A percentile compares a stretch with the other conserved stretches of the same genome.
phyloP scores from a whole-genome alignment of 1,284 basidiomycete species.

The Irpex sp. region DNA sequence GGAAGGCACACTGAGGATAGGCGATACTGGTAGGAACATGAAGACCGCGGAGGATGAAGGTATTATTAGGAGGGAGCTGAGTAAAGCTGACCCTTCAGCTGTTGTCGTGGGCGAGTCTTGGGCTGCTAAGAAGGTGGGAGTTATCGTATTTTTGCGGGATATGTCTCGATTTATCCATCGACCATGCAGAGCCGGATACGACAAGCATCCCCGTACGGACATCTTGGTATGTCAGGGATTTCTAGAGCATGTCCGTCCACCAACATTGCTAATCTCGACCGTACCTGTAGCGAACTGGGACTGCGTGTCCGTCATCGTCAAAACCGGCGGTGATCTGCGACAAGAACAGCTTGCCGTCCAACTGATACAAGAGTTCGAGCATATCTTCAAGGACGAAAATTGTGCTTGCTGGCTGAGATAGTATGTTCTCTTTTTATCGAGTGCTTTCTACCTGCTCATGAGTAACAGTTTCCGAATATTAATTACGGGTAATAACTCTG shows the following conservation, averaged over 20 bases:
- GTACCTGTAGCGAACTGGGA: conserved; percentile 58
- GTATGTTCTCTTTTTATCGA: conserved; percentile 41
- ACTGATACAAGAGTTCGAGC: conserved; percentile 88
- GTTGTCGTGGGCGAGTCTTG: conserved; percentile 95
- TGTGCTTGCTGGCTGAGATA: conserved; percentile 90
- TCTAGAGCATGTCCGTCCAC: background rate
- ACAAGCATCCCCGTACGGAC: conserved; percentile 91
- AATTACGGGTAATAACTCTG: conserved; percentile 90
- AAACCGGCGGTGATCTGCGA: conserved; percentile 93
- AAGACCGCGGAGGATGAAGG: conserved; percentile 85
- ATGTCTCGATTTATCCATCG: conserved; percentile 10
- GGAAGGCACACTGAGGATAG: conserved; percentile 51
- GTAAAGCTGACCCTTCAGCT: conserved; percentile 95
- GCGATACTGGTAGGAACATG: conserved; percentile 30
- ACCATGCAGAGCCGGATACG: conserved; percentile 74
- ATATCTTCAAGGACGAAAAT: conserved; percentile 93
- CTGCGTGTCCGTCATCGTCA: conserved; percentile 96
- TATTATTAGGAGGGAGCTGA: conserved; percentile 89
- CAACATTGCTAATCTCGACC: background rate
- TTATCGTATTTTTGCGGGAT: conserved; percentile 1
- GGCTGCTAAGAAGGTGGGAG: conserved; percentile 81
- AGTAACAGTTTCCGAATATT: conserved; percentile 64
- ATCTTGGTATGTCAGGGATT: conserved; percentile 59
- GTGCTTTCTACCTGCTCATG: background rate
- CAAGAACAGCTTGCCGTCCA: conserved; percentile 98